phyloP scores from a whole-genome alignment of 192 early-diverging fungal genomes.

The Allomyces macrogynus region DNA sequence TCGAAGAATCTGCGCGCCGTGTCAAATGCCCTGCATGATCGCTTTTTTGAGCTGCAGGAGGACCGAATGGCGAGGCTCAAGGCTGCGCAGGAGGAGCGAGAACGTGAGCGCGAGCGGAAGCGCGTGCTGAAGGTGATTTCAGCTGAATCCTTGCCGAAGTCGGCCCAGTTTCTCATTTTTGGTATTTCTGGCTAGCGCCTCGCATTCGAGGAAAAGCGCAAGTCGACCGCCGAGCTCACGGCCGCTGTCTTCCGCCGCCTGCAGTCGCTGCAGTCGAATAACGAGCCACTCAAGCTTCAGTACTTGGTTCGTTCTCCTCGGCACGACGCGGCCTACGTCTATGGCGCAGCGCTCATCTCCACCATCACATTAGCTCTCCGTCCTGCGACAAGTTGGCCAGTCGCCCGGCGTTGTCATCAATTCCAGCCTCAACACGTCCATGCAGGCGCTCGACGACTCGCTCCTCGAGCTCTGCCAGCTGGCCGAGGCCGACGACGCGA shows the following conservation, averaged over 20 bases:
- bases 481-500: too few relatives aligned
- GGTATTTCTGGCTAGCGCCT: neutral
- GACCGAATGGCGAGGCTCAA: slow-evolving; percentile 12
- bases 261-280: neutral
- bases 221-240: slow-evolving; percentile 17
- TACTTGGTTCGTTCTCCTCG: neutral
- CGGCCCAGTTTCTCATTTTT: too few relatives aligned
- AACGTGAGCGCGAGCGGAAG: slow-evolving; percentile 17
- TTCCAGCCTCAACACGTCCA: neutral
- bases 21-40: slow-evolving; percentile 12
- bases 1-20: slow-evolving; percentile 13
- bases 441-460: neutral
- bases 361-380: neutral
- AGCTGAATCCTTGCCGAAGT: too few relatives aligned
- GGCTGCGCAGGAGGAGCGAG: slow-evolving; percentile 17
- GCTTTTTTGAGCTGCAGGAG: slow-evolving; percentile 21
- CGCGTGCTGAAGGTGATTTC: slow-evolving; percentile 9
- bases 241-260: slow-evolving; percentile 13
- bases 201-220: slow-evolving; percentile 15
- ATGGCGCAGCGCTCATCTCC: too few relatives aligned
- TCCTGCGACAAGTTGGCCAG: neutral
- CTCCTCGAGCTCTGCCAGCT: neutral
- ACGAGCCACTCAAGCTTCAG: neutral
- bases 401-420: neutral
- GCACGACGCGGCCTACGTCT: too few relatives aligned